Conservation (phyloP, 495 filamentous ascomycete species). For the Chaetomium fimeti region DNA sequence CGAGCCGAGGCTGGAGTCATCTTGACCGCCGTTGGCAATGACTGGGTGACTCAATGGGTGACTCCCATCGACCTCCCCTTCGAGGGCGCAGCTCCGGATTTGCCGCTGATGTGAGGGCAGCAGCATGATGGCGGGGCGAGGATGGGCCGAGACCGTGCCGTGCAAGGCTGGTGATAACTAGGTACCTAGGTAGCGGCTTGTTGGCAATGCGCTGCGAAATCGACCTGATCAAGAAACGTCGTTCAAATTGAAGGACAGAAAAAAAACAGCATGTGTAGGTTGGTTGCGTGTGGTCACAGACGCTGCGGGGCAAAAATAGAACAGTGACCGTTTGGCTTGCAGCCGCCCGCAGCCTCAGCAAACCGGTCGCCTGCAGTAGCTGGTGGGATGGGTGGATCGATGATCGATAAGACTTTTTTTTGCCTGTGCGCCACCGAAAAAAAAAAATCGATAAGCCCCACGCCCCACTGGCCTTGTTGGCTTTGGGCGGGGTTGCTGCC, state of each 20-base stretch:
- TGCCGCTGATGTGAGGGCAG: slow-evolving; percentile 28
- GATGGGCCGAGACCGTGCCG: not conserved
- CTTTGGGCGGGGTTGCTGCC: slow-evolving; percentile 30
- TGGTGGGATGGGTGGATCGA: no score
- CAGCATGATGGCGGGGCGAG: slow-evolving; percentile 22
- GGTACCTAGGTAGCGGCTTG: no score
- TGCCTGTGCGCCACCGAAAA: slow-evolving; percentile 6
- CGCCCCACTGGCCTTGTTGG: slow-evolving; percentile 27
- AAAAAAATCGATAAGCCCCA: not conserved
- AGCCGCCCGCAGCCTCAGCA: no score
- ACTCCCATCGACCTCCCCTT: slow-evolving; percentile 22
- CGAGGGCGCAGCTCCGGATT: slow-evolving; percentile 11
- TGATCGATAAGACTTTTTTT: slow-evolving; percentile 2
- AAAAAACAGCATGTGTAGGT: no score
- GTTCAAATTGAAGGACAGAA: no score
- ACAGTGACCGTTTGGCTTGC: no score
- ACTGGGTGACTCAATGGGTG: slow-evolving; percentile 25
- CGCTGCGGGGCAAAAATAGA: not conserved
- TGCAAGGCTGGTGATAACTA: no score
- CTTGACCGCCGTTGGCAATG: slow-evolving; percentile 16
- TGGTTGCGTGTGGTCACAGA: not conserved
- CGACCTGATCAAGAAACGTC: no score
- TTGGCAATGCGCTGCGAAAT: no score
- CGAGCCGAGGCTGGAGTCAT: slow-evolving; percentile 22
- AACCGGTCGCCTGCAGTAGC: no score